Evolutionary conservation across 202 grass and related monocot species (phyloP).

Genomic region (Carex arenaria): DNA sequence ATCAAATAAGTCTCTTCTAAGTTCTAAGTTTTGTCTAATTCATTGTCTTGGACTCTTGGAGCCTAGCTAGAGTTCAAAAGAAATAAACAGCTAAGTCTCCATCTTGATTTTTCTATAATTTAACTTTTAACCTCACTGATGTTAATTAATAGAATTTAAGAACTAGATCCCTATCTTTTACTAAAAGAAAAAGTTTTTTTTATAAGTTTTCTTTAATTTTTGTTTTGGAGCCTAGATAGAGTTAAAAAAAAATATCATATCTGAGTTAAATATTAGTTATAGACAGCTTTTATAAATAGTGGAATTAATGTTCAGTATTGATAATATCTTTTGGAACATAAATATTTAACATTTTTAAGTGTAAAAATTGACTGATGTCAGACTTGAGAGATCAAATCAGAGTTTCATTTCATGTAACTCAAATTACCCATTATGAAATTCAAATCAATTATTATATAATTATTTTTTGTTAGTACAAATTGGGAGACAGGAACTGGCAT

Average conservation of each 20-base stretch:
- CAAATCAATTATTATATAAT: not conserved
- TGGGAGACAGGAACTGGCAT: not conserved
- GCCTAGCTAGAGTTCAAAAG: not conserved
- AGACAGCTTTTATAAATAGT: not conserved
- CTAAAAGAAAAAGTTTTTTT: not conserved
- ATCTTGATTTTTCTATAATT: no score
- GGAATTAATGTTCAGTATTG: not conserved
- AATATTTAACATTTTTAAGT: not conserved
- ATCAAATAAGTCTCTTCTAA: not conserved
- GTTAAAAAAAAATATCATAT: not conserved
- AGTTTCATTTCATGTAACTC: not conserved
- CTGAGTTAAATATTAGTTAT: not conserved
- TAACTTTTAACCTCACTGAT: no score
- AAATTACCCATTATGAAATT: not conserved
- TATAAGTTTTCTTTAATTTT: not conserved
- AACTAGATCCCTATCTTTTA: no score
- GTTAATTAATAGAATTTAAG: no score
- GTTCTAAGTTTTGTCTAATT: not conserved
- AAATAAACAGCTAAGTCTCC: not conserved
- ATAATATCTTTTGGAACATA: not conserved
- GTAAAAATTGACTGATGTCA: not conserved
- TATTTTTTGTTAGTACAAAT: not conserved
- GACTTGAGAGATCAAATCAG: not conserved
- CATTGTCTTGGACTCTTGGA: not conserved
- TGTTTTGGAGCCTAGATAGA: not conserved